phyloP scores from a whole-genome alignment of 1,284 basidiomycete genomes.

The Cutaneotrichosporon sp. region DNA sequence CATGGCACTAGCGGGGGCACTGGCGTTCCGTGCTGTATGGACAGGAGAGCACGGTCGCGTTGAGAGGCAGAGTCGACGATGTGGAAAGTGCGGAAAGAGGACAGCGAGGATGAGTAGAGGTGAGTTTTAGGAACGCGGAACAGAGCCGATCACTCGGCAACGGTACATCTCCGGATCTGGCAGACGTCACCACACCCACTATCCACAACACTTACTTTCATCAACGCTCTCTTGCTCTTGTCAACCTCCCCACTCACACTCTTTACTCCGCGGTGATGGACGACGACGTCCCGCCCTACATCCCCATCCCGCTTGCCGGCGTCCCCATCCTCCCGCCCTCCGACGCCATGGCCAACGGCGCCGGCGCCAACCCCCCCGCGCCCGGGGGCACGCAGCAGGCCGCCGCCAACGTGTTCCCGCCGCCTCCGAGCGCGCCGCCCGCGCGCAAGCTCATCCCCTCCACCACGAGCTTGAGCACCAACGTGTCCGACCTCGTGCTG shows the following conservation, averaged over 20 bases:
- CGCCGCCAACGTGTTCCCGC: slow-evolving; percentile 19
- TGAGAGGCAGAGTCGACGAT: too few relatives aligned
- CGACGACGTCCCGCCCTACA: slow-evolving; percentile 23
- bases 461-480: slow-evolving; percentile 33
- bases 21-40: too few relatives aligned
- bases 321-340: slow-evolving; percentile 14
- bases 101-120: too few relatives aligned
- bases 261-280: neutral
- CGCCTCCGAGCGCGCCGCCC: slow-evolving; percentile 15
- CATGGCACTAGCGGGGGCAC: neutral
- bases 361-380: neutral
- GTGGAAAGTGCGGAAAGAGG: too few relatives aligned
- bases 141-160: too few relatives aligned
- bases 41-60: too few relatives aligned
- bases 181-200: too few relatives aligned
- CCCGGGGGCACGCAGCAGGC: neutral
- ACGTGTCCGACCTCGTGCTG: slow-evolving; percentile 49
- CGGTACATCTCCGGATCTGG: too few relatives aligned
- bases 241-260: too few relatives aligned
- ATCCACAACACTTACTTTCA: too few relatives aligned
- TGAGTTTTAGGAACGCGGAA: too few relatives aligned
- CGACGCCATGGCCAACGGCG: neutral
- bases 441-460: slow-evolving; percentile 31
- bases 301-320: slow-evolving; percentile 24
- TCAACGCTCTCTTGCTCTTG: too few relatives aligned